Evolutionary conservation across 768 basidiomycete species (phyloP).

Genomic region (Clitopilus passeckerianus): DNA sequence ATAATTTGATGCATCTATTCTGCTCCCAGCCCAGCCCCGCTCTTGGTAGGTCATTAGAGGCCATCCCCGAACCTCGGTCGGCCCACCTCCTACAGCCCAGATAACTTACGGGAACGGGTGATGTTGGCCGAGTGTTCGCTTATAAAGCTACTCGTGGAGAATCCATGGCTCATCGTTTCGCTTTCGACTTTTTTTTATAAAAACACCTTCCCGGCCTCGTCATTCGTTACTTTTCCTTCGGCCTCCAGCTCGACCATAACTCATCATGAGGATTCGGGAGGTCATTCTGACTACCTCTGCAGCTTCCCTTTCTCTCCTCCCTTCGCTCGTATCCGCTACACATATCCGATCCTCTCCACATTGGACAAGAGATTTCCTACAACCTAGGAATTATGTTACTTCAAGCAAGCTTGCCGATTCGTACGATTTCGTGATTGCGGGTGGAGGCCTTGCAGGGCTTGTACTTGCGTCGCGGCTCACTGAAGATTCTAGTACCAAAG

Average conservation of each 20-base stretch:
- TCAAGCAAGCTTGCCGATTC: slow-evolving; percentile 11
- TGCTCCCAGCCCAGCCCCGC: not conserved
- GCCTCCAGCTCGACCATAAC: not conserved
- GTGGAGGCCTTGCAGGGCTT: slow-evolving; percentile 31
- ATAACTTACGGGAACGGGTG: not conserved
- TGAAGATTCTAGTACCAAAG: slow-evolving; percentile 26
- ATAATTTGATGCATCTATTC: not conserved
- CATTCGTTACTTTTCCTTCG: not conserved
- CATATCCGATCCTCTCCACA: not conserved
- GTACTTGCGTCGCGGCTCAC: slow-evolving; percentile 30
- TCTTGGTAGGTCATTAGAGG: not conserved
- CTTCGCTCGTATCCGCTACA: not conserved
- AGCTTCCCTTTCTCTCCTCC: slow-evolving; percentile 4
- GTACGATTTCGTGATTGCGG: slow-evolving; percentile 31
- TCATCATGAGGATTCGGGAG: slow-evolving; percentile 9
- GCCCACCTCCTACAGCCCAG: not conserved
- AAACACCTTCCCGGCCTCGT: not conserved
- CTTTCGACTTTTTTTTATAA: not conserved
- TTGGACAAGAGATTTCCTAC: not conserved
- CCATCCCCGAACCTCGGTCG: not conserved
- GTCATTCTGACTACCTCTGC: not conserved
- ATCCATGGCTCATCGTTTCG: not conserved
- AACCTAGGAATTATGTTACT: slow-evolving; percentile 11
- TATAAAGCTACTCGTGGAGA: not conserved
- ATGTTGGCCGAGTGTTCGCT: not conserved